These are phyloP conservation scores for Periconia macrospinosa DNA, from an alignment of 2,329 filamentous ascomycete genomes.

Conservation along the genomic window DNA sequence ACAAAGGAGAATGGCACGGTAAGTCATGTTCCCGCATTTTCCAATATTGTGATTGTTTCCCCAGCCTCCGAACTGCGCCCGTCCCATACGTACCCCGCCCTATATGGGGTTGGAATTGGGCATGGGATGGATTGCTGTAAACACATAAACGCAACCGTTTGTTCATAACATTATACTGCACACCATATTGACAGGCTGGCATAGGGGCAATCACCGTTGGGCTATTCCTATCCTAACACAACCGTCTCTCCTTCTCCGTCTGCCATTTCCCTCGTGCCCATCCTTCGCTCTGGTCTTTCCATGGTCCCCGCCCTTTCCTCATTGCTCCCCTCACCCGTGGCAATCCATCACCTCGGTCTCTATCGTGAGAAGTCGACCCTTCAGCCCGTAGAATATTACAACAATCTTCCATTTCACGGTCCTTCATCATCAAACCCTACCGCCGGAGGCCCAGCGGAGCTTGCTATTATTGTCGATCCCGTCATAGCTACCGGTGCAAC, in stretches of 20 bases:
- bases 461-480: constrained; percentile 87
- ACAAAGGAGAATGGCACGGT: constrained; percentile 66
- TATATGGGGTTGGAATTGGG: no score
- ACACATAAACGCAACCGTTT: not conserved
- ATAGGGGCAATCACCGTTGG: constrained; percentile 77
- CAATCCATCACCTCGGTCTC: constrained; percentile 90
- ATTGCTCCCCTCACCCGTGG: constrained; percentile 76
- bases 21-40: constrained; percentile 31
- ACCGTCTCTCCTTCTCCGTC: constrained; percentile 64
- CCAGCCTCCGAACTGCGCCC: not conserved
- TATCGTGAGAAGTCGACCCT: constrained; percentile 89
- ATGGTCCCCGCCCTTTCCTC: constrained; percentile 89
- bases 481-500: constrained; percentile 94
- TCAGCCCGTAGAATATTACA: constrained; percentile 95
- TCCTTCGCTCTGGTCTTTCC: constrained; percentile 85
- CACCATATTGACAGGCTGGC: not conserved
- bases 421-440: constrained; percentile 46
- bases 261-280: constrained; percentile 80
- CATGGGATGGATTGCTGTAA: no score
- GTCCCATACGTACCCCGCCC: not conserved
- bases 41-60: no score
- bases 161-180: not conserved
- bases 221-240: constrained; percentile 71
- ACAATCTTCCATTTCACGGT: constrained; percentile 82
- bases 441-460: constrained; percentile 48